Percentiles rank a stretch among this genome's conserved stretches.
Conservation (phyloP, 306 rosid species). For the Albizia julibrissin region DNA sequence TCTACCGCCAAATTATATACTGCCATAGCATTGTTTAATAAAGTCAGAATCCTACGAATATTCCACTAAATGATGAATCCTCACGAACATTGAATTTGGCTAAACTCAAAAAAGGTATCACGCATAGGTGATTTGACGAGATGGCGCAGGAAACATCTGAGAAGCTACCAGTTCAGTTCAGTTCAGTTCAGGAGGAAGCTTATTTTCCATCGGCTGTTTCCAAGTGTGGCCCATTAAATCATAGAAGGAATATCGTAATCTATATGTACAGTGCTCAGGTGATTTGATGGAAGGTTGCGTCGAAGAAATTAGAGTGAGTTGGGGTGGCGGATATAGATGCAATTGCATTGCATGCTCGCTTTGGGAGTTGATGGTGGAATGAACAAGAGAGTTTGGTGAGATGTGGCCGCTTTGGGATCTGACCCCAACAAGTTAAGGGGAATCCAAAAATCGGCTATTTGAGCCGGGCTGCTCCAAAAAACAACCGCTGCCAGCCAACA, state of each 20-base stretch:
- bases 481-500: no score
- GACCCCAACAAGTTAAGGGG: no score
- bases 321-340: not conserved
- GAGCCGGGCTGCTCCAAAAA: no score
- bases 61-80: not conserved
- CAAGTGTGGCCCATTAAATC: not conserved
- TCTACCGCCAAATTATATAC: not conserved
- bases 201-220: not conserved
- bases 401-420: not conserved
- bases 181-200: not conserved
- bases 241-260: not conserved
- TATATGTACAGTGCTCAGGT: not conserved
- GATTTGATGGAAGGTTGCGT: not conserved
- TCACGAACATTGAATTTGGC: conserved; percentile 38
- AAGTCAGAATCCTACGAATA: conserved; percentile 24
- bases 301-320: not conserved
- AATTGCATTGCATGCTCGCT: not conserved
- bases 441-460: no score
- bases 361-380: not conserved
- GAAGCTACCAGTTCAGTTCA: conserved; percentile 12
- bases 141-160: conserved; percentile 8
- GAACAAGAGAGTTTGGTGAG: not conserved
- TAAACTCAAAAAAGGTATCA: not conserved
- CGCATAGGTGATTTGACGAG: not conserved
- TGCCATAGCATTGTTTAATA: not conserved